Base-by-base conservation (phyloP, 331 rosid genomes). In the Acacia pycnantha region DNA sequence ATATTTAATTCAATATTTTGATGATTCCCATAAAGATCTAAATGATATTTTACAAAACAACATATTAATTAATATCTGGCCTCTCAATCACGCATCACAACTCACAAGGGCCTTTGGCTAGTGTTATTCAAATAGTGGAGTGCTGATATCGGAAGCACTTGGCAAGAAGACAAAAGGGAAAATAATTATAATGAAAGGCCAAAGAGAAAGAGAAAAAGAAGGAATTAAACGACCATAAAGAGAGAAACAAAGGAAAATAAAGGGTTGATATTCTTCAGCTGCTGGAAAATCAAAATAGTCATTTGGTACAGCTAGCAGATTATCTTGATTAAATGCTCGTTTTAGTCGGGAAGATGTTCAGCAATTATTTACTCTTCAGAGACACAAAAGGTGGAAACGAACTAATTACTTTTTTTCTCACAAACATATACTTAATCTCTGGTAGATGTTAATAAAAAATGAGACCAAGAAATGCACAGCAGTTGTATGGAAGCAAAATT, bases 401-500 rank as follows among this genome's bases (percentile, higher is more conserved):
- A 56, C 43, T 72, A 24, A 62, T 40, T 29, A 70, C 40, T 15
- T 61, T 26, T 56, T 33, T 59, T 67, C 64, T 8, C 61, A 77
- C 4, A 58, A n/a, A 50, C 58, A 64, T 65, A 58, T 81, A 62
- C 81, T 50, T 64, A 40, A 62, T 33, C 40, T 48, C 50, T 37
- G 10, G 26, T 46, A 47, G 31, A 19, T 43, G 31, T 14, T 29
- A 74, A 56, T 31, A 71, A 67, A 77, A 77, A 74, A 77, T 50
- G 47, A 62, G 77, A 27, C 37, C 78, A 69, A 68, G 74, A 44
- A 58, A 69, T 61, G 35, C 61, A 67, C 65, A 51, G 51, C 41
- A 46, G 22, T 76, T 62, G 31, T 50, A 84, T 71, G 66, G 66
- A 66, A 79, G 53, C 51, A 43, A 77, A 51, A 61, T 59, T n/a